Conservation (phyloP, 139 green algal species). For the Raphidocelis subcapitata region DNA sequence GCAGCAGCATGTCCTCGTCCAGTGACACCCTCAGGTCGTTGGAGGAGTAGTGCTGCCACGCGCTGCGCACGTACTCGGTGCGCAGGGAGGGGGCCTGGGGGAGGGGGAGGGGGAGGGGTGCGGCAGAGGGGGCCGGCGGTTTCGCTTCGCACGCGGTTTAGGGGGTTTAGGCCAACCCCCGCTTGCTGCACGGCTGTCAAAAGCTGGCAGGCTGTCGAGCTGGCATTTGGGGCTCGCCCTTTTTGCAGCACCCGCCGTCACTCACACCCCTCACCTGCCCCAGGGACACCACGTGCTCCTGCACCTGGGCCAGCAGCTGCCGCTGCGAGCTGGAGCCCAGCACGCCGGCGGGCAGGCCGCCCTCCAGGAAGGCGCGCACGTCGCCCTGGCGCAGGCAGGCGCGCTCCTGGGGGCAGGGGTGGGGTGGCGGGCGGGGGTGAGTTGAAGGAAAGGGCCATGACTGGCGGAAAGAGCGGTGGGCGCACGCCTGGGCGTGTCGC, state of each 20-base stretch:
- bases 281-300: constrained; percentile 20
- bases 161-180: too few species aligned
- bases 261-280: constrained; percentile 24
- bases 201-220: too few species aligned
- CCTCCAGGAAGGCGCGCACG: constrained; percentile 30
- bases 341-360: neutral
- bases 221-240: too few species aligned
- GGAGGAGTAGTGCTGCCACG: constrained; percentile 69
- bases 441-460: too few species aligned
- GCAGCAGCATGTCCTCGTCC: constrained; percentile 69
- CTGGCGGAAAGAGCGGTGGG: too few species aligned
- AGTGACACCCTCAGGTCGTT: constrained; percentile 74
- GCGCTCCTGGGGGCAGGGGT: constrained; percentile 30
- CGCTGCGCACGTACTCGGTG: constrained; percentile 69
- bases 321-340: constrained; percentile 11
- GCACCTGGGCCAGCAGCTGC: constrained; percentile 42
- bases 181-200: too few species aligned
- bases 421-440: too few species aligned
- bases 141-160: too few species aligned
- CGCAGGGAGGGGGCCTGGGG: constrained; percentile 60
- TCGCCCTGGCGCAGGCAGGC: constrained; percentile 7
- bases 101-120: neutral
- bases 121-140: too few species aligned
- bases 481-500: too few species aligned
- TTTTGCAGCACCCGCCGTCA: too few species aligned